A percentile compares a stretch with the other conserved stretches of the same genome.
Evolutionary conservation across 2,329 filamentous ascomycete genomes (phyloP).

Genomic region (Colletotrichum gigasporum): DNA sequence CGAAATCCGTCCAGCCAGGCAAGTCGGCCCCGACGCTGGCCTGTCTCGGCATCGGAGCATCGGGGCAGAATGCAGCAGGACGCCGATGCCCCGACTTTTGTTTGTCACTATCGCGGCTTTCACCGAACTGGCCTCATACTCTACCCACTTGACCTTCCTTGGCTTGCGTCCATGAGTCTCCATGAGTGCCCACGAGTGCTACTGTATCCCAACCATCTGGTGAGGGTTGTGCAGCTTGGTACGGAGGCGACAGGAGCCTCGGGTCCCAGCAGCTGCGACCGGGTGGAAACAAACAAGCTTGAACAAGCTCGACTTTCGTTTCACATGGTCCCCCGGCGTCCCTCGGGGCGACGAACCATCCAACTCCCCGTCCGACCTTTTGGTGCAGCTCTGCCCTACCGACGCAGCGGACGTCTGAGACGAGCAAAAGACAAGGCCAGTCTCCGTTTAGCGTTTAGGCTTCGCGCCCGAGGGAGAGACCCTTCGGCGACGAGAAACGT

Average conservation of each 20-base stretch:
- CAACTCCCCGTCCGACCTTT: background rate
- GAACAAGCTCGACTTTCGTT: slow-evolving; percentile 7
- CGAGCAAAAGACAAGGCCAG: slow-evolving; percentile 20
- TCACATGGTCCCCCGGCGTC: slow-evolving; percentile 5
- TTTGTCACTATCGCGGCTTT: background rate
- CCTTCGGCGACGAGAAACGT: background rate
- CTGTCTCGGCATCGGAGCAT: background rate
- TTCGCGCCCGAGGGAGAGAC: background rate
- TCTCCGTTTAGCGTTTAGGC: slow-evolving; percentile 16
- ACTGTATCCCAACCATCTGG: no score
- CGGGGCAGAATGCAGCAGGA: background rate
- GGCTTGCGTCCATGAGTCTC: no score
- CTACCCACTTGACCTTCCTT: no score
- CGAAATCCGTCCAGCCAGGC: background rate
- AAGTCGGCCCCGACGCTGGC: background rate
- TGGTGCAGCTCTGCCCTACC: background rate
- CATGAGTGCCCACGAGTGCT: no score
- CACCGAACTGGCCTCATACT: background rate
- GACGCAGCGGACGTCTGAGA: background rate
- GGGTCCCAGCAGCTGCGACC: background rate
- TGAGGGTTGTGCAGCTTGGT: no score
- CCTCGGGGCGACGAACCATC: background rate
- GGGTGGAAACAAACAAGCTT: background rate
- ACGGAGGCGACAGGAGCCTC: no score
- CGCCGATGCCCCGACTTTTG: background rate